phyloP scores from a whole-genome alignment of 192 early-diverging fungal species.

The Allomyces arbusculus region DNA sequence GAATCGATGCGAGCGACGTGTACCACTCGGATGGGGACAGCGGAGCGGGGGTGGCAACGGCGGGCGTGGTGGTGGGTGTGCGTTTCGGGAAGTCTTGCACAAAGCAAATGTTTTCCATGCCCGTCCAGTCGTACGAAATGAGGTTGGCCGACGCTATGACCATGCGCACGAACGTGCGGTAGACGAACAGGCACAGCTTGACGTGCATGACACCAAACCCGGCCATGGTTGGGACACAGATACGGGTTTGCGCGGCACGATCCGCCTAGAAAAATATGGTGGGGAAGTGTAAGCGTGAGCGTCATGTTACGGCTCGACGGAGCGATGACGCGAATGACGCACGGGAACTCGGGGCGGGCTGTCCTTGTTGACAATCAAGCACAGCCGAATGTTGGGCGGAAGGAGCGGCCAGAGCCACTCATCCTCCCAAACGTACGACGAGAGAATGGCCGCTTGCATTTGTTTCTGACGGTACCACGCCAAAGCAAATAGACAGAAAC shows the following conservation, averaged over 20 bases:
- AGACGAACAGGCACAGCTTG: constrained; percentile 1
- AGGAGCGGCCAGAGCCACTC: background rate
- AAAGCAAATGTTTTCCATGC: background rate
- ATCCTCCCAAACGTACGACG: background rate
- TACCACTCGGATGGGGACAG: too few species aligned
- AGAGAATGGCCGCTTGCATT: background rate
- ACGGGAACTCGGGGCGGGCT: too few species aligned
- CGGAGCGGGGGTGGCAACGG: background rate
- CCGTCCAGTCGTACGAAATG: background rate
- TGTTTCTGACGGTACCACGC: background rate
- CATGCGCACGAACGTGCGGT: constrained; percentile 1
- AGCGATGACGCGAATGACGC: too few species aligned
- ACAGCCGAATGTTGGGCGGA: background rate
- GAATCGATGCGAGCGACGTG: too few species aligned
- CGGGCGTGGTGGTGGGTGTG: background rate
- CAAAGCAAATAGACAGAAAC: background rate
- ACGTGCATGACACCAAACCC: constrained; percentile 2
- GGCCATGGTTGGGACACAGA: too few species aligned
- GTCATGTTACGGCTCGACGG: too few species aligned
- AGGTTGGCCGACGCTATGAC: constrained; percentile 2
- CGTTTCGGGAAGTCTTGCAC: background rate
- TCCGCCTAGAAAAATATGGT: too few species aligned
- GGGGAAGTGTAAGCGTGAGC: too few species aligned
- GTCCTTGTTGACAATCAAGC: background rate
- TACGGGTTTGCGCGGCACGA: too few species aligned